Conservation (phyloP, 352 stramenopile species). For the Phytophthora capsici region DNA sequence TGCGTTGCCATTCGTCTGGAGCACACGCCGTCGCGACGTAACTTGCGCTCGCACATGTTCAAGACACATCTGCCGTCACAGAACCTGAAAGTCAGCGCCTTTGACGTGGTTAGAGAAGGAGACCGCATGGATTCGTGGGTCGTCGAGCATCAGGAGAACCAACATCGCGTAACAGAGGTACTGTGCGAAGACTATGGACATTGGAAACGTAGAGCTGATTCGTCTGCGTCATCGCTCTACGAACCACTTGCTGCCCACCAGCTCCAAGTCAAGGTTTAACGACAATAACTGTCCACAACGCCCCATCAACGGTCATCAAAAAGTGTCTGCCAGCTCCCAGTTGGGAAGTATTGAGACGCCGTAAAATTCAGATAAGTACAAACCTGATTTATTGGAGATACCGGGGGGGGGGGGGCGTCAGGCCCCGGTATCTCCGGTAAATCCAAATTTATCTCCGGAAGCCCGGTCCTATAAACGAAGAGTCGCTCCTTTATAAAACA, state of each 20-base stretch:
- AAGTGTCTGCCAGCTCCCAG: conserved; percentile 73
- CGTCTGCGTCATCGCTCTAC: conserved; percentile 65
- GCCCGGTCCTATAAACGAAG: no score
- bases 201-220: conserved; percentile 83
- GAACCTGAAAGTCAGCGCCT: conserved; percentile 79
- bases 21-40: conserved; percentile 76
- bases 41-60: conserved; percentile 82
- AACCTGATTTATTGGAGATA: no score
- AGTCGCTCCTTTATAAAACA: no score
- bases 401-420: no score
- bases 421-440: no score
- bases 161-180: conserved; percentile 71
- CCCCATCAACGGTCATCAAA: conserved; percentile 88
- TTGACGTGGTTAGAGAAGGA: conserved; percentile 80
- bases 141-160: conserved; percentile 73
- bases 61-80: conserved; percentile 61
- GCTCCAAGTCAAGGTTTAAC: conserved; percentile 61
- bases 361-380: no score
- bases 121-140: conserved; percentile 76
- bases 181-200: conserved; percentile 74
- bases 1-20: conserved; percentile 73
- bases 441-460: no score
- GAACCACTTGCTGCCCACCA: conserved; percentile 60
- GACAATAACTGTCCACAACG: conserved; percentile 82
- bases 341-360: no score